These are phyloP conservation scores for Phytophthora capsici DNA, from an alignment of 352 stramenopile species.

Conservation along the genomic window DNA sequence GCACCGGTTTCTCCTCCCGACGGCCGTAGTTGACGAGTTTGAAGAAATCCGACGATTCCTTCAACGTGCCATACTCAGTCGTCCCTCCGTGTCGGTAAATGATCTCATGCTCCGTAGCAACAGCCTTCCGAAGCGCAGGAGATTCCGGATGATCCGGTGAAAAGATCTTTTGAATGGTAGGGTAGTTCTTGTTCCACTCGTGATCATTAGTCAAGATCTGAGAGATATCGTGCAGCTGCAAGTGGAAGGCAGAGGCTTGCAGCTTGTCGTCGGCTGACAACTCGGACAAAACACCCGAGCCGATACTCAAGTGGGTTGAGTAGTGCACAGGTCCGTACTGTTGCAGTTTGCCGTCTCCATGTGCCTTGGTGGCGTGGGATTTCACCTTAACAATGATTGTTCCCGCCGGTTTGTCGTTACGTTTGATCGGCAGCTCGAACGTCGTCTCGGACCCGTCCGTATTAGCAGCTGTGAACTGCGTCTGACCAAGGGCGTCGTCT, in stretches of 20 bases:
- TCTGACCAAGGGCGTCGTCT: conserved; percentile 43
- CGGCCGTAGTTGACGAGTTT: conserved; percentile 39
- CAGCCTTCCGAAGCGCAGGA: conserved; percentile 34
- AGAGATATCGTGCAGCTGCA: conserved; percentile 44
- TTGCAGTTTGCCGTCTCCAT: conserved; percentile 13
- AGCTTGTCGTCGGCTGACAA: conserved; percentile 37
- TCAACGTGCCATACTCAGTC: conserved; percentile 29
- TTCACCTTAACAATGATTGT: conserved; percentile 45
- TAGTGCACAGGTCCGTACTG: conserved; percentile 45
- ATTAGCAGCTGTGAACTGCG: conserved; percentile 38
- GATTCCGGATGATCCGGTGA: conserved; percentile 35
- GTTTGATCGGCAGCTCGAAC: conserved; percentile 39
- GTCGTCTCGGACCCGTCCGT: conserved; percentile 34
- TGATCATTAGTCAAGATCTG: conserved; percentile 31
- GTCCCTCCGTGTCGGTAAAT: conserved; percentile 35
- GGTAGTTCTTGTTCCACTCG: conserved; percentile 52
- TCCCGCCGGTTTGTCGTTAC: conserved; percentile 33
- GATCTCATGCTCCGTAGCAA: conserved; percentile 34
- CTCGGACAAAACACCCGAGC: conserved; percentile 32
- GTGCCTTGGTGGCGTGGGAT: conserved; percentile 10
- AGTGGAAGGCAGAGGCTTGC: conserved; percentile 36
- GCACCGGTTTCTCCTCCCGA: conserved; percentile 36
- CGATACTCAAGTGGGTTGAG: conserved; percentile 36
- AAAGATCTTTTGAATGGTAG: conserved; percentile 45
- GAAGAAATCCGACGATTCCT: conserved; percentile 34